phyloP scores from a whole-genome alignment of 805 yeast species.

The Suhomyces tanzawaensis region DNA sequence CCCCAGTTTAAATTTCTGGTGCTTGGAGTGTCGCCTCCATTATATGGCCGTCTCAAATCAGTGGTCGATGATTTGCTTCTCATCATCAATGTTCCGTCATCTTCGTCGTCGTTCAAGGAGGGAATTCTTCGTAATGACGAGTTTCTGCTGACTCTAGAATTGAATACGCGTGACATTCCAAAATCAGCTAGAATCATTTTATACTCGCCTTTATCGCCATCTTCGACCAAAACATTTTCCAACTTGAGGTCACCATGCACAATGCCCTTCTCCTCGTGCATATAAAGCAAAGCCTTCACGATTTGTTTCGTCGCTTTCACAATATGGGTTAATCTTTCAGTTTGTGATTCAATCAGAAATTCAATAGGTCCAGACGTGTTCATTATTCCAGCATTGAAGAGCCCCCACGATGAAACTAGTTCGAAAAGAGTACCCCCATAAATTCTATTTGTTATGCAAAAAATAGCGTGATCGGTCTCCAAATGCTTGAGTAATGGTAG shows the following conservation, averaged over 20 bases:
- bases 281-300: slow-evolving; percentile 55
- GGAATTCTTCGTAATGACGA: slow-evolving; percentile 6
- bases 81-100: slow-evolving; percentile 19
- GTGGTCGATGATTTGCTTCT: slow-evolving; percentile 36
- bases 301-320: slow-evolving; percentile 48
- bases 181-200: slow-evolving; percentile 76
- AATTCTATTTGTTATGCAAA: slow-evolving; percentile 67
- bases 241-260: slow-evolving; percentile 84
- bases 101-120: slow-evolving; percentile 5
- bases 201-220: slow-evolving; percentile 20
- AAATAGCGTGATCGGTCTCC: slow-evolving; percentile 61
- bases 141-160: slow-evolving; percentile 22
- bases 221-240: slow-evolving; percentile 71
- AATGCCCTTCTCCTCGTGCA: slow-evolving; percentile 53
- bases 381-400: slow-evolving; percentile 27
- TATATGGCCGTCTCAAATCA: slow-evolving; percentile 32
- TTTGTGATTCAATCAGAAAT: slow-evolving; percentile 24
- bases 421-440: slow-evolving; percentile 82
- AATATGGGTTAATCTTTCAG: slow-evolving; percentile 34
- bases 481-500: slow-evolving; percentile 60
- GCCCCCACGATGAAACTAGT: slow-evolving; percentile 66
- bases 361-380: slow-evolving; percentile 26
- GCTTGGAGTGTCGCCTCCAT: slow-evolving; percentile 29
- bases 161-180: slow-evolving; percentile 64
- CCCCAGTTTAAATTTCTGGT: slow-evolving; percentile 20